phyloP scores from a whole-genome alignment of 306 rosid genomes.

The Gastrolobium bilobum region DNA sequence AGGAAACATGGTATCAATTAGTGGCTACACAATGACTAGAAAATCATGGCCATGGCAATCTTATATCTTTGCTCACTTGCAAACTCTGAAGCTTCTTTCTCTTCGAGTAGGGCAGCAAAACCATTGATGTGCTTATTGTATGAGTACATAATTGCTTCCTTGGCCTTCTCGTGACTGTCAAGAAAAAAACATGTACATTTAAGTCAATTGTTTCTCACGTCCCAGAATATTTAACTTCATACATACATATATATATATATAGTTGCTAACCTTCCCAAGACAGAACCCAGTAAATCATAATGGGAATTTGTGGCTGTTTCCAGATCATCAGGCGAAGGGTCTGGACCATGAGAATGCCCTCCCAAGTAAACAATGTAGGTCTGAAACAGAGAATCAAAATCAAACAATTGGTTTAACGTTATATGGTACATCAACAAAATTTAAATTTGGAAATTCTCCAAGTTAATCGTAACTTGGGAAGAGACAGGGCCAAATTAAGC shows the following conservation, averaged over 20 bases:
- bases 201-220: too few species aligned
- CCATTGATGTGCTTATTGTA: conserved; percentile 72
- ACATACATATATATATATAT: too few species aligned
- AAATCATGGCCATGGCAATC: background rate
- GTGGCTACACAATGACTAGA: background rate
- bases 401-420: background rate
- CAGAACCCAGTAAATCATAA: conserved; percentile 39
- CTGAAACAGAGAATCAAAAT: conserved; percentile 8
- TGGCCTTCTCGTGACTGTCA: conserved; percentile 15
- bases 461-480: background rate
- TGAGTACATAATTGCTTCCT: conserved; percentile 56
- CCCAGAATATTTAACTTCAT: background rate
- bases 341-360: conserved; percentile 45
- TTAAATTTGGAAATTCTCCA: background rate
- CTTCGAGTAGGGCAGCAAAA: conserved; percentile 70
- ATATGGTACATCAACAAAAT: background rate
- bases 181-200: background rate
- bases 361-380: conserved; percentile 46
- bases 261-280: conserved; percentile 44
- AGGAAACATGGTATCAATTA: background rate
- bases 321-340: conserved; percentile 40
- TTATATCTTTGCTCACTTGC: conserved; percentile 51
- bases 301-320: conserved; percentile 43
- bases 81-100: conserved; percentile 56
- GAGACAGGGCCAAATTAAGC: background rate